Evolutionary conservation across 148 eudicot species (phyloP).

Genomic region (Nepenthes gracilis): DNA sequence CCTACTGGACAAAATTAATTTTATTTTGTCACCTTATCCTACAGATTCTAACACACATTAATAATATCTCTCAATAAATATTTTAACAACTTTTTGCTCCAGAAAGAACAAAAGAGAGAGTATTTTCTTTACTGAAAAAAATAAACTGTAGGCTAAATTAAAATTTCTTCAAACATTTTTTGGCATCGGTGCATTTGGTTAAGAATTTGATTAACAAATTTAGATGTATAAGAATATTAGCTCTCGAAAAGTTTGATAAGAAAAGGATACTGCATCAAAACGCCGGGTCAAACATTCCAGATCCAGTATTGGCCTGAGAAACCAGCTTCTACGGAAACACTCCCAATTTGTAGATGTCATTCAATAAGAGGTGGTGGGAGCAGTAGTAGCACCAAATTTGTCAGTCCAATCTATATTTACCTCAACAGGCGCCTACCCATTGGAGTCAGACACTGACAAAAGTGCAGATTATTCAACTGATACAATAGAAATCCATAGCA

Average conservation of each 20-base stretch:
- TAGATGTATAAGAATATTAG: background rate
- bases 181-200: background rate
- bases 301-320: constrained; percentile 84
- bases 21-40: too few species aligned
- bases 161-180: too few species aligned
- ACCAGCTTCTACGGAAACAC: constrained; percentile 65
- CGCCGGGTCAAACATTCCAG: constrained; percentile 67
- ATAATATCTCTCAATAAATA: too few species aligned
- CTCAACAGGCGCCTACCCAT: constrained; percentile 91
- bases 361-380: background rate
- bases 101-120: too few species aligned
- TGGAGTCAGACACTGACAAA: constrained; percentile 82
- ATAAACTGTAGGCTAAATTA: too few species aligned
- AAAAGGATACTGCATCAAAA: constrained; percentile 91
- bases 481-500: constrained; percentile 1
- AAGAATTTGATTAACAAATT: background rate
- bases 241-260: background rate
- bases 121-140: too few species aligned
- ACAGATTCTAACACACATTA: too few species aligned
- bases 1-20: too few species aligned
- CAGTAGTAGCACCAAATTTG: constrained; percentile 3
- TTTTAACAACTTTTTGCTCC: too few species aligned
- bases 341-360: constrained; percentile 4
- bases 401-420: constrained; percentile 19
- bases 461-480: constrained; percentile 15